Evolutionary conservation across 371 early-diverging fungal genomes (phyloP).

Genomic region (Mortierella polycephala): DNA sequence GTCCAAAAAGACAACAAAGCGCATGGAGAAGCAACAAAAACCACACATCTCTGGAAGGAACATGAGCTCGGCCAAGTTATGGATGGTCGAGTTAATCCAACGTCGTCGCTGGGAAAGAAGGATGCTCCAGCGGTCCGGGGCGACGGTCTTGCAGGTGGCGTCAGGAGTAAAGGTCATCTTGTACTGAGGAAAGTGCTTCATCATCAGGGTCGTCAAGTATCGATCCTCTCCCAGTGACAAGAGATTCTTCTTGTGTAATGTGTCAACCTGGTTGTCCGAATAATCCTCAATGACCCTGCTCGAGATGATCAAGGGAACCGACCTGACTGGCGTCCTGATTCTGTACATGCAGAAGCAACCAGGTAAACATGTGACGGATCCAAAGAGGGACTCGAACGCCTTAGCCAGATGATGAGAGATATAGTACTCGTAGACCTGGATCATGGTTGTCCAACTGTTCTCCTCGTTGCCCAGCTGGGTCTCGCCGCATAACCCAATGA

Average conservation of each 20-base stretch:
- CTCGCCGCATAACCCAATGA: constrained; percentile 96
- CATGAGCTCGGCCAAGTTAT: constrained; percentile 94
- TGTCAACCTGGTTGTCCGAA: constrained; percentile 95
- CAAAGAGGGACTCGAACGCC: constrained; percentile 99
- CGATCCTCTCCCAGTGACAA: constrained; percentile 88
- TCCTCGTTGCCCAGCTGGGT: constrained; percentile 91
- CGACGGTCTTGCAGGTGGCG: constrained; percentile 97
- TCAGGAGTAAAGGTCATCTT: constrained; percentile 97
- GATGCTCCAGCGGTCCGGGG: constrained; percentile 95
- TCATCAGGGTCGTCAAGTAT: constrained; percentile 97
- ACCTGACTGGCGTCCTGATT: constrained; percentile 84
- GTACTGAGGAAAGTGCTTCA: constrained; percentile 98
- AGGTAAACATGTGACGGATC: constrained; percentile 95
- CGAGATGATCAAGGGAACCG: constrained; percentile 92
- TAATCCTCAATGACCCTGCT: constrained; percentile 95
- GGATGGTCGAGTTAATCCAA: constrained; percentile 99
- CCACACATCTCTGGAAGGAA: constrained; percentile 93
- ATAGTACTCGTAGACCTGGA: constrained; percentile 99
- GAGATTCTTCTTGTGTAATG: constrained; percentile 97
- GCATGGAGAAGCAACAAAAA: constrained; percentile 98
- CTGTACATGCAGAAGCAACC: constrained; percentile 98
- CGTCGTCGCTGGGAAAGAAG: constrained; percentile 97
- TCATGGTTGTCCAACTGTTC: constrained; percentile 94
- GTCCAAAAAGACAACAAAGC: constrained; percentile 94
- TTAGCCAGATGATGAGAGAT: constrained; percentile 98